Conservation (phyloP, 2,329 filamentous ascomycete species). For the Bipolaris oryzae region DNA sequence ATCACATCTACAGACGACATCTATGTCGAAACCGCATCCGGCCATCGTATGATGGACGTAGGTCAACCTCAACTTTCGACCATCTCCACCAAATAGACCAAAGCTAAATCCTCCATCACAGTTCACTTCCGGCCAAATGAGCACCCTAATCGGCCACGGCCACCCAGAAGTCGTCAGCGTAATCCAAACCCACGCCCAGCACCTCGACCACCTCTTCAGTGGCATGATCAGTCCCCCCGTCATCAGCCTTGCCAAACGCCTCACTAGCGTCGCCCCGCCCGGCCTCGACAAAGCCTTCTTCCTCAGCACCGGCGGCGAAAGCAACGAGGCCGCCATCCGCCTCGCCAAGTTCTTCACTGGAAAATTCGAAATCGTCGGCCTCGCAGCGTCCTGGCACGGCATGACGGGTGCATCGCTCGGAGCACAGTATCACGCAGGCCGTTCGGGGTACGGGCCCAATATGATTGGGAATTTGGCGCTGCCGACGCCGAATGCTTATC, state of each 20-base stretch:
- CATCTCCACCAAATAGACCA: too few species aligned
- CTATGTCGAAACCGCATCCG: constrained; percentile 38
- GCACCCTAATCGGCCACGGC: constrained; percentile 35
- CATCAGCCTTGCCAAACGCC: constrained; percentile 37
- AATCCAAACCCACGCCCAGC: constrained; percentile 33
- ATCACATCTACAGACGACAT: constrained; percentile 37
- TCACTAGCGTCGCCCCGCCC: constrained; percentile 32
- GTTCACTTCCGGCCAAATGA: constrained; percentile 19
- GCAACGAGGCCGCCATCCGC: constrained; percentile 66
- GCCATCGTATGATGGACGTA: constrained; percentile 41
- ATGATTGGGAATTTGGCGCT: constrained; percentile 64
- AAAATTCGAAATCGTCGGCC: constrained; percentile 68
- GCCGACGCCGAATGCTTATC: constrained; percentile 66
- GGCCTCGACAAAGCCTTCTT: constrained; percentile 45
- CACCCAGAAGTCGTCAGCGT: constrained; percentile 43
- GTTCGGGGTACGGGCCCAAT: constrained; percentile 54
- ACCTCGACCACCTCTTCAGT: constrained; percentile 45
- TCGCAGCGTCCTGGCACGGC: constrained; percentile 66
- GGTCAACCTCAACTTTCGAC: background rate
- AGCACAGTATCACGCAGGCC: constrained; percentile 61
- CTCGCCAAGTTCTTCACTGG: constrained; percentile 68
- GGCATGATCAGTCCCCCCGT: constrained; percentile 47
- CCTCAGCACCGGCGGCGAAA: constrained; percentile 43
- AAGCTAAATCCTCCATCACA: background rate
- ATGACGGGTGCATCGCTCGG: constrained; percentile 61